phyloP scores from a whole-genome alignment of 2,329 filamentous ascomycete species.

The Helotiales sp. region DNA sequence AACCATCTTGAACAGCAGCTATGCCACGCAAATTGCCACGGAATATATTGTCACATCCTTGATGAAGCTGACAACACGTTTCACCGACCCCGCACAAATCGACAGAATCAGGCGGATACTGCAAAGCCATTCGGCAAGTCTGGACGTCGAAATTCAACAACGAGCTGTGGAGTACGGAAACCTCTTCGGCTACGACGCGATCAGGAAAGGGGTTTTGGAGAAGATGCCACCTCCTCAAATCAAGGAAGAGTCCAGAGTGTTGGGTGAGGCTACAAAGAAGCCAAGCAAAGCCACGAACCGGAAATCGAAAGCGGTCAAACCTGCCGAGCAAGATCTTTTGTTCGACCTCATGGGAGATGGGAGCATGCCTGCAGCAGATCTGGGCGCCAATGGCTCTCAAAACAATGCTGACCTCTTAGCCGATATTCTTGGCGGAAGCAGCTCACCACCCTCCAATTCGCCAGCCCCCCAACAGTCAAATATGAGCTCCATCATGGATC shows the following conservation, averaged over 20 bases:
- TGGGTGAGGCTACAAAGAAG: conserved; percentile 78
- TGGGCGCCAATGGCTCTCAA: conserved; percentile 74
- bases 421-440: conserved; percentile 84
- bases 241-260: conserved; percentile 88
- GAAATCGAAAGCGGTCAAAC: conserved; percentile 78
- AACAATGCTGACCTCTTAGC: conserved; percentile 88
- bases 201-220: conserved; percentile 88
- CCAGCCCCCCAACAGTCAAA: conserved; percentile 61
- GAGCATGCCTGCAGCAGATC: conserved; percentile 65
- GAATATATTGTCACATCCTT: conserved; percentile 96
- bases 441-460: conserved; percentile 52
- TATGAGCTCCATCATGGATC: conserved; percentile 83
- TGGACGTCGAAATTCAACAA: conserved; percentile 96
- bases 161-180: conserved; percentile 94
- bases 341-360: conserved; percentile 89
- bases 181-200: conserved; percentile 87
- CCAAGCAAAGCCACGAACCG: conserved; percentile 72
- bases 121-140: conserved; percentile 77
- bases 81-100: conserved; percentile 82
- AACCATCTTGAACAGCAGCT: conserved; percentile 91
- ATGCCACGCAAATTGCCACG: conserved; percentile 86
- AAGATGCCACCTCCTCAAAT: conserved; percentile 99
- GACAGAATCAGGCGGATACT: conserved; percentile 83
- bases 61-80: conserved; percentile 91
- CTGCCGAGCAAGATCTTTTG: conserved; percentile 88